Conservation (phyloP, 1,139 yeast genomes). For the Lodderomyces orthopsilosis region DNA sequence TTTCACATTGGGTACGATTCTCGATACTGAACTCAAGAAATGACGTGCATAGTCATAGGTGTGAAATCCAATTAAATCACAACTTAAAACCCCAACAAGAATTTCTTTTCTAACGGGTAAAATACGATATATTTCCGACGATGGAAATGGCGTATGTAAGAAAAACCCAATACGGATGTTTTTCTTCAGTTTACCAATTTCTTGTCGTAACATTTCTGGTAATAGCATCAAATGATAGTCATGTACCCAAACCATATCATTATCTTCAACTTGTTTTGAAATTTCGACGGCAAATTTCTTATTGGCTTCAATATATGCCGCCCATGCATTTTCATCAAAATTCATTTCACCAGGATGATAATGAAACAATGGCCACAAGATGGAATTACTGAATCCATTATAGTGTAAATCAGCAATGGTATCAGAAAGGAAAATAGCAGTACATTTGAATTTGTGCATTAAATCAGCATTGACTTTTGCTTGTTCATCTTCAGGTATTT, state of each 20-base stretch:
- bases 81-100: constrained; percentile 84
- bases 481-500: constrained; percentile 76
- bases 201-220: constrained; percentile 83
- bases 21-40: constrained; percentile 85
- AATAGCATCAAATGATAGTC: constrained; percentile 95
- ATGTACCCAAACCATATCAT: constrained; percentile 95
- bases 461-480: constrained; percentile 67
- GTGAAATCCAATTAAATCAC: constrained; percentile 96
- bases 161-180: constrained; percentile 86
- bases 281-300: constrained; percentile 75
- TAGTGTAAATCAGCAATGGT: constrained; percentile 93
- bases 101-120: constrained; percentile 94
- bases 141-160: constrained; percentile 97
- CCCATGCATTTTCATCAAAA: constrained; percentile 97
- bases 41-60: constrained; percentile 99
- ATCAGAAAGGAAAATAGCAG: constrained; percentile 85
- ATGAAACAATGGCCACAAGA: constrained; percentile 97
- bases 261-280: constrained; percentile 68
- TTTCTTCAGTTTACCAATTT: constrained; percentile 46
- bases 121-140: constrained; percentile 92
- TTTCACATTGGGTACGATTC: constrained; percentile 70
- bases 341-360: constrained; percentile 99
- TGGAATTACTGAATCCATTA: constrained; percentile 89
- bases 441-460: constrained; percentile 75
- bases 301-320: constrained; percentile 95